Conservation (phyloP, 1,284 basidiomycete species). For the Leccinum pachyderme region DNA sequence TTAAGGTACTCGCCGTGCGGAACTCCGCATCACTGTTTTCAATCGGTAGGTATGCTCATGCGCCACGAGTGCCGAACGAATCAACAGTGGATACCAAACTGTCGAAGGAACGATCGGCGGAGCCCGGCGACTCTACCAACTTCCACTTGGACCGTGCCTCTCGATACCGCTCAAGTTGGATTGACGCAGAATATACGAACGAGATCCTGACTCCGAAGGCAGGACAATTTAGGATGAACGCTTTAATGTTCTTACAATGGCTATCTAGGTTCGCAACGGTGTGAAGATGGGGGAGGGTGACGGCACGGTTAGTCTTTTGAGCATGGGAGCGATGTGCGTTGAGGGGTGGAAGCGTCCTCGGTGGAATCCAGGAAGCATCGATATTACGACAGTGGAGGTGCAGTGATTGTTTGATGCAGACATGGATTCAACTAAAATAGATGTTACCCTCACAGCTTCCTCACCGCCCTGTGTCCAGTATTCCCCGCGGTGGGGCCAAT, state of each 20-base stretch:
- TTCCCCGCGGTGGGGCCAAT: slow-evolving; percentile 86
- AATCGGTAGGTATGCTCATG: slow-evolving; percentile 63
- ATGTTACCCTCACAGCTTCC: slow-evolving; percentile 55
- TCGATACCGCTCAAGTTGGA: slow-evolving; percentile 63
- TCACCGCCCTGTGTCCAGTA: slow-evolving; percentile 76
- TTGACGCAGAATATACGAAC: slow-evolving; percentile 79
- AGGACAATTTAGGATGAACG: slow-evolving; percentile 7
- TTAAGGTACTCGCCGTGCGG: not conserved
- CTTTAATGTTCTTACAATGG: not conserved
- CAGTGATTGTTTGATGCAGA: slow-evolving; percentile 18
- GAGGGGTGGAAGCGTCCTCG: slow-evolving; percentile 89
- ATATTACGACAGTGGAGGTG: slow-evolving; percentile 85
- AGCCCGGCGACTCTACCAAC: slow-evolving; percentile 45
- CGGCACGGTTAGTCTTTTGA: slow-evolving; percentile 90
- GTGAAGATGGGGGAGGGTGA: slow-evolving; percentile 94
- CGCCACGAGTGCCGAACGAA: slow-evolving; percentile 68
- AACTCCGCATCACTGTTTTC: slow-evolving; percentile 1
- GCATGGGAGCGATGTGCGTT: slow-evolving; percentile 92
- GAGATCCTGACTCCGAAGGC: slow-evolving; percentile 64
- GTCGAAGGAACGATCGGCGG: slow-evolving; percentile 38
- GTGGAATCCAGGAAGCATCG: slow-evolving; percentile 94
- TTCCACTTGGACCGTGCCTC: slow-evolving; percentile 58
- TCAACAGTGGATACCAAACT: slow-evolving; percentile 44
- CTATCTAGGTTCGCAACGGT: slow-evolving; percentile 64
- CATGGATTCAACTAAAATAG: slow-evolving; percentile 9